Conservation (phyloP, 495 filamentous ascomycete genomes). For the Daldinia childiae region DNA sequence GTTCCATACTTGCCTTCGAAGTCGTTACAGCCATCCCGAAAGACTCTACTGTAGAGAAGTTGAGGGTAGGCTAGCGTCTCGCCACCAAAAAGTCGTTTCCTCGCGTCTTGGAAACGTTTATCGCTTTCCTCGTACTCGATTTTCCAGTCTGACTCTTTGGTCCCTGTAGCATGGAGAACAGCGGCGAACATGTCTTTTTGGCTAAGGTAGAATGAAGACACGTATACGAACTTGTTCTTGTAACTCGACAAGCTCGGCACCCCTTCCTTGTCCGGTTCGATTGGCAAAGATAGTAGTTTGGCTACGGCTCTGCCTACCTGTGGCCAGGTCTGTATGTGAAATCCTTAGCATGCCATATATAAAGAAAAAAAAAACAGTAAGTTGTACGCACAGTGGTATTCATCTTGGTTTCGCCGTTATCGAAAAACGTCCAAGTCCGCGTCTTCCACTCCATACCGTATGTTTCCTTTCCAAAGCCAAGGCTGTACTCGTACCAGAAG, state of each 20-base stretch:
- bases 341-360: conserved; percentile 9
- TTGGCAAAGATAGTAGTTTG: conserved; percentile 48
- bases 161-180: conserved; percentile 62
- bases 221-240: conserved; percentile 56
- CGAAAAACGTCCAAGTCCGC: conserved; percentile 47
- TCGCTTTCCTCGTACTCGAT: conserved; percentile 54
- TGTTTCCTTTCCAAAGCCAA: conserved; percentile 35
- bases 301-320: conserved; percentile 53
- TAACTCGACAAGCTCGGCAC: conserved; percentile 47
- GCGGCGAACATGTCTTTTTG: conserved; percentile 59
- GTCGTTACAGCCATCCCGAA: conserved; percentile 57
- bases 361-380: neutral
- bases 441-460: conserved; percentile 48
- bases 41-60: conserved; percentile 64
- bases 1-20: conserved; percentile 50
- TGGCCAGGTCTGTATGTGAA: conserved; percentile 45
- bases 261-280: conserved; percentile 55
- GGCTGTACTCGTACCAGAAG: conserved; percentile 57
- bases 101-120: conserved; percentile 57
- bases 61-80: conserved; percentile 57
- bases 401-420: conserved; percentile 49
- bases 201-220: conserved; percentile 54
- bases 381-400: conserved; percentile 43
- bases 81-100: conserved; percentile 44
- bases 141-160: conserved; percentile 63